phyloP scores from a whole-genome alignment of 2,329 filamentous ascomycete species.

The Leptographium procerum region DNA sequence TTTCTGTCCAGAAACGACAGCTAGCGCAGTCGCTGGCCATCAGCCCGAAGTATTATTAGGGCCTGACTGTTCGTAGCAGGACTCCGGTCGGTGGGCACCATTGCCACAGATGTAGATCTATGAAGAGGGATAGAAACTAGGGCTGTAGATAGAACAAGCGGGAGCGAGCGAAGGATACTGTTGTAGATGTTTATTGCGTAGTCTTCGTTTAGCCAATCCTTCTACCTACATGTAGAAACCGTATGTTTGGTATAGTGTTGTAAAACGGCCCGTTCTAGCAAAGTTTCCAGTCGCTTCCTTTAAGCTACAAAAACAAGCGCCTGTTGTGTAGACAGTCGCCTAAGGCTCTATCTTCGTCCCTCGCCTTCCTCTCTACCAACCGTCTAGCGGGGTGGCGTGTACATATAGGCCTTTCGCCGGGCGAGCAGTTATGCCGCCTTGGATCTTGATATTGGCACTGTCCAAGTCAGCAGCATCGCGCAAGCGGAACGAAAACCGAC shows the following conservation, averaged over 20 bases:
- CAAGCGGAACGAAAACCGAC: conserved; percentile 56
- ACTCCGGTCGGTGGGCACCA: conserved; percentile 33
- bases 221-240: too few species aligned
- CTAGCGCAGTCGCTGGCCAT: conserved; percentile 34
- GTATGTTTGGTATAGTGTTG: too few species aligned
- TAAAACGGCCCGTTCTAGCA: too few species aligned
- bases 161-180: too few species aligned
- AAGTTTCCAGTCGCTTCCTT: not conserved
- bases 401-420: conserved; percentile 64
- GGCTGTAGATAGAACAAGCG: not conserved
- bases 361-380: conserved; percentile 46
- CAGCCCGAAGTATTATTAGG: conserved; percentile 31
- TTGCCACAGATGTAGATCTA: conserved; percentile 43
- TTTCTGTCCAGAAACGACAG: conserved; percentile 49
- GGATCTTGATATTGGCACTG: conserved; percentile 55
- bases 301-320: not conserved
- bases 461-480: conserved; percentile 49
- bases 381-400: conserved; percentile 52
- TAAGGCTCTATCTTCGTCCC: not conserved
- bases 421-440: conserved; percentile 58
- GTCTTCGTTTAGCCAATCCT: not conserved
- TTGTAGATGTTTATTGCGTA: too few species aligned
- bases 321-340: not conserved
- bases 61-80: conserved; percentile 50
- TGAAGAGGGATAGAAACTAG: conserved; percentile 3